phyloP scores from a whole-genome alignment of 1,284 basidiomycete genomes.

The Cutaneotrichosporon sp. region DNA sequence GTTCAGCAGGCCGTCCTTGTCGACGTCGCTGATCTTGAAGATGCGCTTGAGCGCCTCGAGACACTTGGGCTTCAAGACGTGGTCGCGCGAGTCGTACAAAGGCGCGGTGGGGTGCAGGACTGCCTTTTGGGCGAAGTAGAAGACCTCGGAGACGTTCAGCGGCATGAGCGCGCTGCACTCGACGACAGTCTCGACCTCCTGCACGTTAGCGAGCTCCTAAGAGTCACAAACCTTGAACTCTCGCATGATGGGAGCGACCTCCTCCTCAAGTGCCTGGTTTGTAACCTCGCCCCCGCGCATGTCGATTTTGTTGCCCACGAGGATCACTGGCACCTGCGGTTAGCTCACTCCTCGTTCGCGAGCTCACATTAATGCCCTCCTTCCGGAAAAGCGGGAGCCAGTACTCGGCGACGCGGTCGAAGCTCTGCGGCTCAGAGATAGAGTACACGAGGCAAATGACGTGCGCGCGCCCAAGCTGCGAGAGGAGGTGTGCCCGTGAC shows the following conservation, averaged over 20 bases:
- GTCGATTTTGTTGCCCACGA: conserved; percentile 99
- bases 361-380: conserved; percentile 83
- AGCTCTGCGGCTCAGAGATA: conserved; percentile 91
- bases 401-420: conserved; percentile 96
- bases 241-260: conserved; percentile 92
- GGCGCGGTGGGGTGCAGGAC: conserved; percentile 97
- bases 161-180: conserved; percentile 90
- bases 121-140: conserved; percentile 98
- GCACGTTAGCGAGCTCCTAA: conserved; percentile 8
- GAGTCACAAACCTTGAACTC: conserved; percentile 78
- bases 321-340: conserved; percentile 84
- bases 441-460: conserved; percentile 98
- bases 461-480: conserved; percentile 93
- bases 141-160: conserved; percentile 95
- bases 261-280: conserved; percentile 90
- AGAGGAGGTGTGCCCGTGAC: conserved; percentile 79
- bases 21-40: conserved; percentile 92
- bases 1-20: conserved; percentile 92
- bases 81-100: conserved; percentile 93
- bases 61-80: conserved; percentile 92
- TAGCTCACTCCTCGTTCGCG: conserved; percentile 5
- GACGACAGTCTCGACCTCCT: conserved; percentile 98
- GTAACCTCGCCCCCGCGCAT: conserved; percentile 88
- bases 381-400: conserved; percentile 98
- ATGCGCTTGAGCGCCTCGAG: conserved; percentile 85